Conservation (phyloP, 2,329 filamentous ascomycete genomes). For the Cadophora luteo-olivacea region DNA sequence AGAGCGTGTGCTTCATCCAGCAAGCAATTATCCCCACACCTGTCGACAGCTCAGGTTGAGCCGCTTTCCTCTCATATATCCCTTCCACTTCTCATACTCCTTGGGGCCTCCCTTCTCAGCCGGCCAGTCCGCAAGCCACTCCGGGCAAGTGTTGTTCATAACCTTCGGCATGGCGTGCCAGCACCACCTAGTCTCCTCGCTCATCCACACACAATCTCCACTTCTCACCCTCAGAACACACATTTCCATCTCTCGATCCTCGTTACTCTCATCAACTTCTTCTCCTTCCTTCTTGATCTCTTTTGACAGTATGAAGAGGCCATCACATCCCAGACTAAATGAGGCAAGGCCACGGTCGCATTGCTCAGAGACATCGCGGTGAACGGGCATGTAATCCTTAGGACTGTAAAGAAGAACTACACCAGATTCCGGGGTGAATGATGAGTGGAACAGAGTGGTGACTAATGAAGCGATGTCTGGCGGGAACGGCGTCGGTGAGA, state of each 20-base stretch:
- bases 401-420: constrained; percentile 93
- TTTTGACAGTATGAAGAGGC: constrained; percentile 82
- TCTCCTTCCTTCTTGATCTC: constrained; percentile 38
- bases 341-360: constrained; percentile 81
- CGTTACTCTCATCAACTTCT: constrained; percentile 35
- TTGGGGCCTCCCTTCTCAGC: constrained; percentile 44
- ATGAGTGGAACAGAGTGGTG: constrained; percentile 70
- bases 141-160: constrained; percentile 78
- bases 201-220: constrained; percentile 93
- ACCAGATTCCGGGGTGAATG: constrained; percentile 80
- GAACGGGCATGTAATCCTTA: constrained; percentile 89
- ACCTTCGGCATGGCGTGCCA: constrained; percentile 97
- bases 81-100: constrained; percentile 69
- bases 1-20: background rate
- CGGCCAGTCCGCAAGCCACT: constrained; percentile 79
- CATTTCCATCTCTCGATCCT: constrained; percentile 42
- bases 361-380: constrained; percentile 90
- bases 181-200: constrained; percentile 78
- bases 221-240: constrained; percentile 75
- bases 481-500: constrained; percentile 74
- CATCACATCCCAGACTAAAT: constrained; percentile 88
- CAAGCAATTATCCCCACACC: constrained; percentile 59
- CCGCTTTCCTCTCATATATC: constrained; percentile 87
- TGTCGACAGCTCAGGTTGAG: constrained; percentile 95
- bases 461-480: constrained; percentile 73